Percentiles rank a stretch among this genome's conserved stretches.
Evolutionary conservation across 768 basidiomycete species (phyloP).

Genomic region (Strobilomyces echinocephalus): DNA sequence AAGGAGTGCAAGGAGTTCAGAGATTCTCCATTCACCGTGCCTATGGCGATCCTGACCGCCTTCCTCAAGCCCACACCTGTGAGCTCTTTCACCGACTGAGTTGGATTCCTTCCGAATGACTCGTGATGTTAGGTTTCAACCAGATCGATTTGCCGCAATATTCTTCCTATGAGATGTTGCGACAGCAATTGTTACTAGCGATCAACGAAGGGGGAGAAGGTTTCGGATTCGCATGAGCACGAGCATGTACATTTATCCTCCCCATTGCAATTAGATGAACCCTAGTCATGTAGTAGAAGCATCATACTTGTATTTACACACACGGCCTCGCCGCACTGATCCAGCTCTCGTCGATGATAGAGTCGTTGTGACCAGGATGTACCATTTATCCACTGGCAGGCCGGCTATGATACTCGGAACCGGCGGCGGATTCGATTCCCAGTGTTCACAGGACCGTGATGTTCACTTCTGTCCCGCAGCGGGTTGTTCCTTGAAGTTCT

Average conservation of each 20-base stretch:
- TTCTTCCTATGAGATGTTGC: slow-evolving; percentile 93
- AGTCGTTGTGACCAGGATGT: too few species aligned
- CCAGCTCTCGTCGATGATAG: too few species aligned
- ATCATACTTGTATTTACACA: slow-evolving; percentile 33
- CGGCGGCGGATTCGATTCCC: not conserved
- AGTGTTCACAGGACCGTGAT: not conserved
- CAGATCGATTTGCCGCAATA: slow-evolving; percentile 94
- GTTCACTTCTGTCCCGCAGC: not conserved
- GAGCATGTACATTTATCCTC: slow-evolving; percentile 8
- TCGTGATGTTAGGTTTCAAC: slow-evolving; percentile 66
- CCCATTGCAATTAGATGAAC: slow-evolving; percentile 14
- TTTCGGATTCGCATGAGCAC: slow-evolving; percentile 76
- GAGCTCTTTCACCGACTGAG: slow-evolving; percentile 27
- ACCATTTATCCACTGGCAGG: not conserved
- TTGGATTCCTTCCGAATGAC: slow-evolving; percentile 10
- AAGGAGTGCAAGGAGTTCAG: slow-evolving; percentile 90
- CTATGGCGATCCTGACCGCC: slow-evolving; percentile 77
- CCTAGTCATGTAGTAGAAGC: slow-evolving; percentile 26
- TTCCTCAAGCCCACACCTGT: slow-evolving; percentile 91
- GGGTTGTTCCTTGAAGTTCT: not conserved
- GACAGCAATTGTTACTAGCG: slow-evolving; percentile 83
- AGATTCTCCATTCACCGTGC: slow-evolving; percentile 95
- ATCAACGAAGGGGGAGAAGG: slow-evolving; percentile 96
- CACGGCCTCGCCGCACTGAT: slow-evolving; percentile 15
- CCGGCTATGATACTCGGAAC: slow-evolving; percentile 3